A percentile compares a stretch with the other conserved stretches of the same genome.
Conservation (phyloP, 164 flowering plant genomes). For the Tinospora cordifolia region DNA sequence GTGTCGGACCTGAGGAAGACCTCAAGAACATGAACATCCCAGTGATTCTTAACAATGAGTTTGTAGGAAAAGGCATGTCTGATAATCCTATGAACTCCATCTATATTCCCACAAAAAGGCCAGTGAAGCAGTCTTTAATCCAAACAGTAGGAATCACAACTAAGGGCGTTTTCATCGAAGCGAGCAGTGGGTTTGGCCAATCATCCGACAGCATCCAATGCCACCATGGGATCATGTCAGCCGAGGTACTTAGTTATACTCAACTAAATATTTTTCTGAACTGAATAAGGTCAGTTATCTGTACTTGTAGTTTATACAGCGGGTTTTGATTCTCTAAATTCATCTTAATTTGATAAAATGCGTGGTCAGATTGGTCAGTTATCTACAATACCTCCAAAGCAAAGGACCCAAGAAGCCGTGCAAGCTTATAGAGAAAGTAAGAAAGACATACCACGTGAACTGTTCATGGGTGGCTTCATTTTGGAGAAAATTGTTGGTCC, state of each 20-base stretch:
- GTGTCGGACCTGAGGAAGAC: constrained; percentile 64
- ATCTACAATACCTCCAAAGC: constrained; percentile 63
- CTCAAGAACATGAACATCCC: constrained; percentile 55
- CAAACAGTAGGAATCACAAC: constrained; percentile 89
- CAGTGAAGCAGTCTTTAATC: constrained; percentile 62
- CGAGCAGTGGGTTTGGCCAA: constrained; percentile 87
- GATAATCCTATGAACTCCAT: constrained; percentile 87
- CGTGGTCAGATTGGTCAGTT: constrained; percentile 68
- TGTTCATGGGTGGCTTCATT: constrained; percentile 81
- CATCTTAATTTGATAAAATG: background rate
- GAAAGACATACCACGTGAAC: constrained; percentile 46
- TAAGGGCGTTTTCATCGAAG: constrained; percentile 78
- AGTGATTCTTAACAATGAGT: constrained; percentile 43
- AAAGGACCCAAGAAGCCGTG: constrained; percentile 43
- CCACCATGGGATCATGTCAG: constrained; percentile 80
- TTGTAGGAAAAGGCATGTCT: constrained; percentile 77
- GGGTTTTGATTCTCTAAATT: background rate
- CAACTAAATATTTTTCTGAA: background rate
- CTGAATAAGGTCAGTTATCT: no score
- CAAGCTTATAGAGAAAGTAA: constrained; percentile 31
- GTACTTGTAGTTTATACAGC: background rate
- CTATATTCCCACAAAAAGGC: constrained; percentile 52
- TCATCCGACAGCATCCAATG: constrained; percentile 56
- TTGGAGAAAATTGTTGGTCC: constrained; percentile 66
- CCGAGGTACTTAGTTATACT: constrained; percentile 50